These are phyloP conservation scores for Astrothelium macrocarpum DNA, from an alignment of 495 filamentous ascomycete genomes.

Conservation along the genomic window DNA sequence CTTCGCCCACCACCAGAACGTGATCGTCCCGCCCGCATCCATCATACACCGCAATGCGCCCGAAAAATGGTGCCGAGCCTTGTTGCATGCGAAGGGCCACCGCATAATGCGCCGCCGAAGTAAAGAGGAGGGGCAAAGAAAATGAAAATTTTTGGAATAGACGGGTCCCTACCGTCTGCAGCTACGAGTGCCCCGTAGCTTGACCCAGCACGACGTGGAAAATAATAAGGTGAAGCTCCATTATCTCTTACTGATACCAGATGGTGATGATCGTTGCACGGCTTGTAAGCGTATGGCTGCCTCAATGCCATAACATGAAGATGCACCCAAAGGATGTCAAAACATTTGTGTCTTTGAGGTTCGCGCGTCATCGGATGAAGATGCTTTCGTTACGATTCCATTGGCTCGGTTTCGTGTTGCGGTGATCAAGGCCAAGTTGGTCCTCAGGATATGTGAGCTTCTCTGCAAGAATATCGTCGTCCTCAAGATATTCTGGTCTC, in stretches of 20 bases:
- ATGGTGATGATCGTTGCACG: background rate
- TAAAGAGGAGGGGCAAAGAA: too few relatives aligned
- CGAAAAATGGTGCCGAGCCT: background rate
- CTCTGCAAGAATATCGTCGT: slow-evolving; percentile 80
- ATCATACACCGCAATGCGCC: background rate
- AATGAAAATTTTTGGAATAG: background rate
- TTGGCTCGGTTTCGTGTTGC: slow-evolving; percentile 57
- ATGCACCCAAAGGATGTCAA: background rate
- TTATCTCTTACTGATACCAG: background rate
- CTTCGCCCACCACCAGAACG: background rate
- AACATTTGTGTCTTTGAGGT: background rate
- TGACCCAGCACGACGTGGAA: background rate
- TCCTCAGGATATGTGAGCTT: slow-evolving; percentile 61
- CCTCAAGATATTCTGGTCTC: slow-evolving; percentile 70
- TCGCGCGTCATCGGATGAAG: slow-evolving; percentile 47
- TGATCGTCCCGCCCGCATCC: background rate
- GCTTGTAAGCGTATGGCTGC: background rate
- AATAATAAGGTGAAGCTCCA: background rate
- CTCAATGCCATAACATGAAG: background rate
- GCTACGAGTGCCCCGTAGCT: background rate
- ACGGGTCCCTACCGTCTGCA: background rate
- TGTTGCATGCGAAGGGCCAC: background rate
- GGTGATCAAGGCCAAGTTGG: slow-evolving; percentile 79
- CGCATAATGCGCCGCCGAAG: background rate
- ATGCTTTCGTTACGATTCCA: slow-evolving; percentile 54